Evolutionary conservation across 2,329 filamentous ascomycete species (phyloP), one percentile per base, ranked within the genome.

Genomic region (Diplodia mutila): DNA sequence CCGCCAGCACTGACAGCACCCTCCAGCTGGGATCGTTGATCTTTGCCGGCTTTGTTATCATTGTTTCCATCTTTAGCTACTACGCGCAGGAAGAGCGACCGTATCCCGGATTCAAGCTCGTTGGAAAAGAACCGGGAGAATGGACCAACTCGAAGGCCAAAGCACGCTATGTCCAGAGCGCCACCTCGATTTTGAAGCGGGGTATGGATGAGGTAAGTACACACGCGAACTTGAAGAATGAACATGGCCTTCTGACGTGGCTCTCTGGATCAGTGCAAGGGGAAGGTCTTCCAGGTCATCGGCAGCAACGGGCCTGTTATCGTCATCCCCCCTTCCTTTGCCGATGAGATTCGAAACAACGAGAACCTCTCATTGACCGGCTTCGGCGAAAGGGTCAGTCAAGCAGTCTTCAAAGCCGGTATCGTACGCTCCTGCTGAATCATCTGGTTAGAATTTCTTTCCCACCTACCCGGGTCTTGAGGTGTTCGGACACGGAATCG

Each of bases 121-220:
- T 48, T 7, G 39, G 39, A 4, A 61, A 61, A 14, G 57, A 61
- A 16, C 39, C 37, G 14, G 57, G 57, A 7, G 57, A 61, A 21
- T 48, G 39, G 57, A 25, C n/a, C 18, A 49, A 61, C 16, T 16
- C 23, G 8, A 49, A 61, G 39, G 57, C 57, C 2, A 61, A 61
- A 18, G 18, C 48, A 12, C 37, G 57, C 4, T 61, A 14, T 16
- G 25, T 61, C 16, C 25, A 21, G 14, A 61, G 21, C 8, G 57
- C 57, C 4, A 34, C 32, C 25, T 7, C 21, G 5, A 61, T 61
- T 2, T 16, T 61, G 39, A 48, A 34, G 37, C 23, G 18, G 27
- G 57, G 57, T 18, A 61, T 61, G 57, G 57, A 61, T 21, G 57
- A 61, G 42, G 57, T 61, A 16, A n/a, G 57, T 48, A 9, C 4